These are phyloP conservation scores for Asterochloris sp. DNA, from an alignment of 139 green algal species.

Conservation along the genomic window DNA sequence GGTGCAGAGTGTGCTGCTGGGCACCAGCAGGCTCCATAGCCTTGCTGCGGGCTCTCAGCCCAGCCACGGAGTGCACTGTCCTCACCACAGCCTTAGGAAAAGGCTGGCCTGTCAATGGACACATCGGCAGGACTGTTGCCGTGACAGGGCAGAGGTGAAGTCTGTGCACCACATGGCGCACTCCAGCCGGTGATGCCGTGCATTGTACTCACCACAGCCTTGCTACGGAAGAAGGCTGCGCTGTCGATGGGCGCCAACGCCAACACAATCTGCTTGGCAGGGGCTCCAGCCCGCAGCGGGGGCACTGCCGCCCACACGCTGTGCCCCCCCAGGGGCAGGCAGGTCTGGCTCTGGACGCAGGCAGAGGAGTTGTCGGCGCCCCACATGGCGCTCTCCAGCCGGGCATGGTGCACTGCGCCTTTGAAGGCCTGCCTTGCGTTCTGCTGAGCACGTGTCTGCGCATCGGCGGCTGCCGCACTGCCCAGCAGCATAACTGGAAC, in stretches of 20 bases:
- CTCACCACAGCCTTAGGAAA: no score
- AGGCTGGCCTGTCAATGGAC: no score
- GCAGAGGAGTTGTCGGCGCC: slow-evolving; percentile 33
- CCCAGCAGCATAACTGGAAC: slow-evolving; percentile 21
- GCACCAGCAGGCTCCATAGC: no score
- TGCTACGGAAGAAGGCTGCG: slow-evolving; percentile 58
- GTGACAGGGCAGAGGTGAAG: slow-evolving; percentile 1
- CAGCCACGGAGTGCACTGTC: no score
- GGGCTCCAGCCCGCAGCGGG: slow-evolving; percentile 26
- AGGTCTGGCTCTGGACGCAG: slow-evolving; percentile 48
- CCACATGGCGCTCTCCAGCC: slow-evolving; percentile 48
- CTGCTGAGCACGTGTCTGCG: background rate
- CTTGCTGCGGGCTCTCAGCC: no score
- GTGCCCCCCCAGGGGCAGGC: slow-evolving; percentile 71
- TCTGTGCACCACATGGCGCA: background rate
- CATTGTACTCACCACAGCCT: slow-evolving; percentile 21
- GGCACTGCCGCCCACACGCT: slow-evolving; percentile 64
- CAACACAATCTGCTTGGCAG: slow-evolving; percentile 37
- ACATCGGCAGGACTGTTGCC: background rate
- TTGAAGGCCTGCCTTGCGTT: slow-evolving; percentile 24
- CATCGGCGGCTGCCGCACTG: background rate
- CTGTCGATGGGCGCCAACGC: slow-evolving; percentile 53
- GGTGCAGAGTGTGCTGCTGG: no score
- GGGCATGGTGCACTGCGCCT: slow-evolving; percentile 36
- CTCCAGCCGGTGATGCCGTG: background rate